Percentiles rank a stretch among this genome's conserved stretches.
Evolutionary conservation across 768 basidiomycete species (phyloP).

Genomic region (Rhizopogon rudus): DNA sequence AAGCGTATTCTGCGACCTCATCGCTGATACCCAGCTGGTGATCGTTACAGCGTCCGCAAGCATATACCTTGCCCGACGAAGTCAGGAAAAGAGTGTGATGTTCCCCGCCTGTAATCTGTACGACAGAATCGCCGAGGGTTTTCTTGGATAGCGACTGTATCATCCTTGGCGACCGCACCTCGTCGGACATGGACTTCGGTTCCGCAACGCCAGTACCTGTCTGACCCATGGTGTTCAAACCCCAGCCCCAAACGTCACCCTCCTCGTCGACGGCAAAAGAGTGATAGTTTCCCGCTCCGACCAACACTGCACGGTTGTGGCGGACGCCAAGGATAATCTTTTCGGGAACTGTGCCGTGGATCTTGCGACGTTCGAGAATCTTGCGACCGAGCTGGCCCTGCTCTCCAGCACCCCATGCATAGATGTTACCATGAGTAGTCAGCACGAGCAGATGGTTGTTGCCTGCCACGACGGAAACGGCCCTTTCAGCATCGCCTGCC

Average conservation of each 20-base stretch:
- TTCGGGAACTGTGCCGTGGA: slow-evolving; percentile 86
- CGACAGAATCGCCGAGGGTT: slow-evolving; percentile 54
- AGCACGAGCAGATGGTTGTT: slow-evolving; percentile 88
- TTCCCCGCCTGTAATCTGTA: slow-evolving; percentile 77
- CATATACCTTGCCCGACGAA: slow-evolving; percentile 76
- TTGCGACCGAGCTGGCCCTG: slow-evolving; percentile 89
- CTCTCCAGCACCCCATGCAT: slow-evolving; percentile 88
- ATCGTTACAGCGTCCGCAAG: slow-evolving; percentile 79
- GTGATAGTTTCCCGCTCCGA: slow-evolving; percentile 82
- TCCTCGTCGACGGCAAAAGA: slow-evolving; percentile 87
- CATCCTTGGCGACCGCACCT: slow-evolving; percentile 59
- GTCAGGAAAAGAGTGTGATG: slow-evolving; percentile 92
- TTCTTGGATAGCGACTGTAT: slow-evolving; percentile 60
- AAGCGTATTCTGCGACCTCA: slow-evolving; percentile 62
- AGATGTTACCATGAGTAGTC: slow-evolving; percentile 83
- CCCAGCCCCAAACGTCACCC: slow-evolving; percentile 92
- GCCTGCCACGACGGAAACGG: slow-evolving; percentile 73
- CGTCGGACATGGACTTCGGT: slow-evolving; percentile 40
- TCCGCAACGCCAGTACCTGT: slow-evolving; percentile 53
- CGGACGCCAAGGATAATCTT: slow-evolving; percentile 72
- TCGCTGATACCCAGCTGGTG: slow-evolving; percentile 75
- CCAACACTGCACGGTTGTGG: slow-evolving; percentile 54
- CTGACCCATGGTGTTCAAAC: slow-evolving; percentile 89
- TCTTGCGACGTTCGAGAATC: slow-evolving; percentile 82
- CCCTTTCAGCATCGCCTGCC: slow-evolving; percentile 64